Conservation (phyloP, 805 yeast genomes). For the Pichia gijzeniarum region DNA sequence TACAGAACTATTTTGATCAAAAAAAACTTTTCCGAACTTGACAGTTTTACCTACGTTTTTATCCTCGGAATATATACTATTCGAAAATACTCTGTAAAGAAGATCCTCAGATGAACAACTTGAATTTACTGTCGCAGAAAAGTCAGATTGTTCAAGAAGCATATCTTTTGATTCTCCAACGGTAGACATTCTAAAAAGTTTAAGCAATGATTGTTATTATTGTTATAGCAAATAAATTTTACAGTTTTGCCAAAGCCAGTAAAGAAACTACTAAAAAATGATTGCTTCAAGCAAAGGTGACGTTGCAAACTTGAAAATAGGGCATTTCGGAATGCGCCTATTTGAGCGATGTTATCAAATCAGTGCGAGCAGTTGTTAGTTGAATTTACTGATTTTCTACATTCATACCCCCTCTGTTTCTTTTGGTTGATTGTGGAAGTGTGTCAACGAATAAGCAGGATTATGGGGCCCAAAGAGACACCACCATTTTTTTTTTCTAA, state of each 20-base stretch:
- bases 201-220: constrained; percentile 1
- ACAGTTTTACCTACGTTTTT: constrained; percentile 7
- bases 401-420: no score
- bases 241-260: neutral
- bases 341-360: no score
- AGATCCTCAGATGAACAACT: constrained; percentile 2
- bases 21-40: constrained; percentile 4
- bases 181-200: neutral
- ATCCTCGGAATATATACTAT: neutral
- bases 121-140: constrained; percentile 10
- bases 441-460: no score
- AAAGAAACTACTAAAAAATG: neutral
- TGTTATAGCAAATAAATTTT: neutral
- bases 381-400: no score
- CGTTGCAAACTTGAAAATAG: neutral
- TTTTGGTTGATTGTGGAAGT: no score
- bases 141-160: constrained; percentile 14
- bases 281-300: neutral
- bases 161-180: neutral
- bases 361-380: no score
- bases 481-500: no score
- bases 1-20: neutral
- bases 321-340: neutral
- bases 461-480: no score
- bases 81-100: neutral